Evolutionary conservation across 495 filamentous ascomycete species (phyloP).

Genomic region (Penicillium antarcticum): DNA sequence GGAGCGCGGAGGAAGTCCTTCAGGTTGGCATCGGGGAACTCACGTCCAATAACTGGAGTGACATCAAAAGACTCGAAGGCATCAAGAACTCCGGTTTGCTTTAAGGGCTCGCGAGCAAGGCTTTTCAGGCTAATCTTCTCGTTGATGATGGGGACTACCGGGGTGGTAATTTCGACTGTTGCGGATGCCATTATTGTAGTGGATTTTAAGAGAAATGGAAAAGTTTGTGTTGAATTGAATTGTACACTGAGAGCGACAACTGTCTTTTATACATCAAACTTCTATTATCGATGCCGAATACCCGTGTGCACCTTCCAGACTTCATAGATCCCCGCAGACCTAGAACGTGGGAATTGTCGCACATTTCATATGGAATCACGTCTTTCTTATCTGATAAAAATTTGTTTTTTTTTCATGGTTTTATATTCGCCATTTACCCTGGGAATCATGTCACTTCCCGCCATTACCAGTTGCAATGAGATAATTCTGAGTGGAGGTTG

Average conservation of each 20-base stretch:
- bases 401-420: neutral
- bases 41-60: constrained; percentile 65
- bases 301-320: constrained; percentile 2
- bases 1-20: constrained; percentile 56
- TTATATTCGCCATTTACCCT: constrained; percentile 2
- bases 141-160: constrained; percentile 17
- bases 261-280: constrained; percentile 1
- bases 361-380: neutral
- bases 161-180: constrained; percentile 12
- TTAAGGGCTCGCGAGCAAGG: constrained; percentile 37
- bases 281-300: constrained; percentile 7
- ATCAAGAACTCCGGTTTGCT: constrained; percentile 52
- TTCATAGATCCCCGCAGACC: neutral
- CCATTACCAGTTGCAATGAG: constrained; percentile 1
- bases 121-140: constrained; percentile 12
- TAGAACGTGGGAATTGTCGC: constrained; percentile 3
- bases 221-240: neutral
- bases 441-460: constrained; percentile 7
- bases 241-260: neutral
- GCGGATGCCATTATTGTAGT: constrained; percentile 23
- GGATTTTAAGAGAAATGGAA: neutral
- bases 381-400: neutral
- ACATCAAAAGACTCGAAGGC: constrained; percentile 58
- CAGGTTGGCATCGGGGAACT: constrained; percentile 58
- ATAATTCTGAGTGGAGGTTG: constrained; percentile 1